These are phyloP conservation scores for Lepidium sativum DNA, from an alignment of 345 rosid genomes.

Conservation along the genomic window DNA sequence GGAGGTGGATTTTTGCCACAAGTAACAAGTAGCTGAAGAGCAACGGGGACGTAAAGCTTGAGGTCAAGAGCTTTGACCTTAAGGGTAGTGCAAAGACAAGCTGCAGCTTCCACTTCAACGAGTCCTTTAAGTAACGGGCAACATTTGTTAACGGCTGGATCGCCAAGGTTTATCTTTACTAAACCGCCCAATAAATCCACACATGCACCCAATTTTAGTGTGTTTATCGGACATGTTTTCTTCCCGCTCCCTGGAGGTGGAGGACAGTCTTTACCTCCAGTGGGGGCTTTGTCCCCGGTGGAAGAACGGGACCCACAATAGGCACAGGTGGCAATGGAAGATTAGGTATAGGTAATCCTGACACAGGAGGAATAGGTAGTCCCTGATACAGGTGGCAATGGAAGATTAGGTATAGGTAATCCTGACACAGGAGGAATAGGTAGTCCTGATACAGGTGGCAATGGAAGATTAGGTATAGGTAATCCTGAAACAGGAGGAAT, in stretches of 20 bases:
- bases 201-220: conserved; percentile 81
- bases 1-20: conserved; percentile 98
- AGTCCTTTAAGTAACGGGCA: conserved; percentile 80
- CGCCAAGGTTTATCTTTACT: conserved; percentile 70
- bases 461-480: background rate
- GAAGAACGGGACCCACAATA: conserved; percentile 22
- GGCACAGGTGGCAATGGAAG: conserved; percentile 27
- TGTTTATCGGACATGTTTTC: conserved; percentile 71
- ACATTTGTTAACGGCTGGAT: conserved; percentile 69
- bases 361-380: background rate
- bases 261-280: conserved; percentile 31
- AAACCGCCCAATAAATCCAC: conserved; percentile 86
- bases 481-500: background rate
- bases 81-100: conserved; percentile 86
- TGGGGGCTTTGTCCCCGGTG: conserved; percentile 18
- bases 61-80: conserved; percentile 84
- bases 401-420: background rate
- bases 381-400: background rate
- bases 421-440: conserved; percentile 10
- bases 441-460: background rate
- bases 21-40: conserved; percentile 85
- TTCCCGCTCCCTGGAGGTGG: conserved; percentile 18
- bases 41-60: conserved; percentile 68
- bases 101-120: conserved; percentile 78
- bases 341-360: conserved; percentile 9